Conservation (phyloP, 768 basidiomycete genomes). For the Trametes gibbosa region DNA sequence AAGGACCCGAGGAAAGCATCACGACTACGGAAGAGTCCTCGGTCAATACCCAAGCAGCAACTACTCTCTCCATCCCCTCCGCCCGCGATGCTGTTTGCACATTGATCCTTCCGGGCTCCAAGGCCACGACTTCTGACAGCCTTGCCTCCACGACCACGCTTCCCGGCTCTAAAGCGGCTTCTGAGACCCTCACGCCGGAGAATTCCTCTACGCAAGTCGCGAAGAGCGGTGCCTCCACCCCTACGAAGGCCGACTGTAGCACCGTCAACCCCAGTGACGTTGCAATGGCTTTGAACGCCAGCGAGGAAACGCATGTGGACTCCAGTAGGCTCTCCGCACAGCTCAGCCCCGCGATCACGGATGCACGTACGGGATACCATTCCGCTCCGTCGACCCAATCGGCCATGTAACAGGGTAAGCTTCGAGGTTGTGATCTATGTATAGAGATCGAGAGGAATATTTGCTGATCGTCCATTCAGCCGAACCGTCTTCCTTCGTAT, state of each 20-base stretch:
- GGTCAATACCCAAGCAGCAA: conserved; percentile 1
- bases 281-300: neutral
- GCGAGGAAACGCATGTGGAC: neutral
- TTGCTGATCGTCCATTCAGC: neutral
- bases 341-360: conserved; percentile 12
- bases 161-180: conserved; percentile 5
- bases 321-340: neutral
- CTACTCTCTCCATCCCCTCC: conserved; percentile 5
- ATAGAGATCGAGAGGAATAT: too few relatives aligned
- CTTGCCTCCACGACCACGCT: conserved; percentile 5
- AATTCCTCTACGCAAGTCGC: neutral
- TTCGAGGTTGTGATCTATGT: neutral
- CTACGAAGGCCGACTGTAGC: neutral
- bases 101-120: conserved; percentile 2
- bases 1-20: neutral
- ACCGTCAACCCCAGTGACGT: neutral
- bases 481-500: neutral
- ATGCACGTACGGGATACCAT: conserved; percentile 3
- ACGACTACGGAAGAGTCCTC: neutral
- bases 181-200: conserved; percentile 6
- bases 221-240: conserved; percentile 6
- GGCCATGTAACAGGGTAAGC: neutral
- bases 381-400: conserved; percentile 13
- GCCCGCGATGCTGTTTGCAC: neutral
- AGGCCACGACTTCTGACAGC: neutral